A percentile compares a stretch with the other conserved stretches of the same genome.
Conservation (phyloP, 108 stramenopile species). For the Nitzschia inconspicua region DNA sequence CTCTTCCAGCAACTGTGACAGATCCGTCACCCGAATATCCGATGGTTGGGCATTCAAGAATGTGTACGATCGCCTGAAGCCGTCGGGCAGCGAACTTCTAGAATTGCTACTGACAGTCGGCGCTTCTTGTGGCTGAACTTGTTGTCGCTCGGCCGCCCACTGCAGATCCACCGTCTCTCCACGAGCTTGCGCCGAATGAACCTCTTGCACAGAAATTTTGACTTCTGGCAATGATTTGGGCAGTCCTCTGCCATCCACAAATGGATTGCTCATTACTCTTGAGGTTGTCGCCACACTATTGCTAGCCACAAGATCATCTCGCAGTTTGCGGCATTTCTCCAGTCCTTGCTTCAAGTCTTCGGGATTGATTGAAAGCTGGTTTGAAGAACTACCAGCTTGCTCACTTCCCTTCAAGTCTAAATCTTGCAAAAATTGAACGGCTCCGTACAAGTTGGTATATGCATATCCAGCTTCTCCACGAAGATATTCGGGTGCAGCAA, state of each 20-base stretch:
- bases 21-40: conserved; percentile 64
- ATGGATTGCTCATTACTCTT: background rate
- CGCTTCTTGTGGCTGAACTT: conserved; percentile 7
- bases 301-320: background rate
- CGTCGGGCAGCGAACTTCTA: conserved; percentile 32
- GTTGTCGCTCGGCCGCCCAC: conserved; percentile 51
- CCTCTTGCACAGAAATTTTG: conserved; percentile 44
- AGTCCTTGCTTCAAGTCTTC: conserved; percentile 61
- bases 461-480: conserved; percentile 85
- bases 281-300: background rate
- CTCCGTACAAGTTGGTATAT: conserved; percentile 79
- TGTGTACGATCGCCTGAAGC: conserved; percentile 63
- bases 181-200: conserved; percentile 51
- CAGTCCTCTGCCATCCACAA: conserved; percentile 7
- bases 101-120: background rate
- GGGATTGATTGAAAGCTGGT: conserved; percentile 48
- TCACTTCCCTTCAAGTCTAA: conserved; percentile 40
- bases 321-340: conserved; percentile 34
- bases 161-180: conserved; percentile 66
- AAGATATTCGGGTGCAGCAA: conserved; percentile 55
- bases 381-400: background rate
- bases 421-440: conserved; percentile 78
- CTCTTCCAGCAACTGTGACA: conserved; percentile 64
- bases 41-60: conserved; percentile 59
- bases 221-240: background rate